Conservation (phyloP, 2,329 filamentous ascomycete genomes). For the Nemania sp. region DNA sequence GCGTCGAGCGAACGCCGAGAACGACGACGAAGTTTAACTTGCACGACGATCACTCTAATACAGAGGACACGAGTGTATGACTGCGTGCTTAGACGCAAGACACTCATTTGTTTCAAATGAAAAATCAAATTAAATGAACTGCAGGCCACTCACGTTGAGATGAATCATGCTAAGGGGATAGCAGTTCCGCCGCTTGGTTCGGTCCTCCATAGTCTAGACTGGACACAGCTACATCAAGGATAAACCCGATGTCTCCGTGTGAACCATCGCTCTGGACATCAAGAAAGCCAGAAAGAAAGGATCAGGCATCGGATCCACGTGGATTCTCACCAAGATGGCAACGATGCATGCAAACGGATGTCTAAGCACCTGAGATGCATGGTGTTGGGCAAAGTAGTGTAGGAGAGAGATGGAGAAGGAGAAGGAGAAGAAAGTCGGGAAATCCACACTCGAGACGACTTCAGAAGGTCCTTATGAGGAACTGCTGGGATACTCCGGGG, state of each 20-base stretch:
- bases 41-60: conserved; percentile 15
- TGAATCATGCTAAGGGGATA: background rate
- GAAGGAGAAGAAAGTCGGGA: conserved; percentile 2
- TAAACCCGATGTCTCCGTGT: background rate
- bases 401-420: background rate
- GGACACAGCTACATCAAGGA: background rate
- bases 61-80: conserved; percentile 31
- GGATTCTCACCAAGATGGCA: background rate
- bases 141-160: conserved; percentile 6
- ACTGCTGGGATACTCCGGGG: conserved; percentile 14
- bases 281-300: background rate
- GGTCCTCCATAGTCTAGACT: background rate
- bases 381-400: background rate
- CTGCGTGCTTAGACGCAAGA: conserved; percentile 30
- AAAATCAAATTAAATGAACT: conserved; percentile 29
- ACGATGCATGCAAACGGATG: conserved; percentile 3
- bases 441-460: conserved; percentile 1
- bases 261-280: background rate
- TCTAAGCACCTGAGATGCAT: background rate
- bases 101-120: conserved; percentile 37
- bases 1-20: conserved; percentile 63
- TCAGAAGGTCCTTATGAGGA: conserved; percentile 15
- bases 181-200: background rate
- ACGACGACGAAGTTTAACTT: conserved; percentile 34
- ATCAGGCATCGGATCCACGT: background rate